Conservation (phyloP, 768 basidiomycete species). For the Panellus pusillus region DNA sequence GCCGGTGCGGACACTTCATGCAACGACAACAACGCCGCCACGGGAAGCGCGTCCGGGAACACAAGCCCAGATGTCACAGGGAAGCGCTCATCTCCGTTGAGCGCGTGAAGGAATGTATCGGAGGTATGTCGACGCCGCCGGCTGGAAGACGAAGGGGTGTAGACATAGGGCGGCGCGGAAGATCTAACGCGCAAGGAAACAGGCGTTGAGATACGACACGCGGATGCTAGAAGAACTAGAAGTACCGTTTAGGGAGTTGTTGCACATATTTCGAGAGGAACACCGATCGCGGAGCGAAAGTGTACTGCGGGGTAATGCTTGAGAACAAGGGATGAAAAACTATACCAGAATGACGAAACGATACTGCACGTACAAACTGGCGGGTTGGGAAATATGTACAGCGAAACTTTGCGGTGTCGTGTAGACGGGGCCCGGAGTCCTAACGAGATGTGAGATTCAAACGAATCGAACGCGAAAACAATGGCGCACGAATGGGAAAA, state of each 20-base stretch:
- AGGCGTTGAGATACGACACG: neutral
- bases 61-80: neutral
- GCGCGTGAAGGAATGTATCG: neutral
- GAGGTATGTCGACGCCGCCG: neutral
- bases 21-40: neutral
- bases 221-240: too few species aligned
- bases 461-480: too few species aligned
- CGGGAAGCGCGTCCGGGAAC: neutral
- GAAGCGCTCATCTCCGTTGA: constrained; percentile 3
- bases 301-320: neutral
- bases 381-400: too few species aligned
- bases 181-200: neutral
- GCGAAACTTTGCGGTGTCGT: too few species aligned
- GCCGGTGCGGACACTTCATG: too few species aligned
- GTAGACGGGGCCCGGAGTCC: too few species aligned
- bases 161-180: neutral
- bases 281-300: neutral
- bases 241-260: neutral
- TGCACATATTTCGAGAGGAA: constrained; percentile 3
- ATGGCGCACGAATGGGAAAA: too few species aligned
- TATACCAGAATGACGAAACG: too few species aligned
- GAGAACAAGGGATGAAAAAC: too few species aligned
- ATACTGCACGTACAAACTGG: too few species aligned
- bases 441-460: too few species aligned
- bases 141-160: too few species aligned